Evolutionary conservation across 2,329 filamentous ascomycete species (phyloP).

Genomic region (Colletotrichum scovillei): DNA sequence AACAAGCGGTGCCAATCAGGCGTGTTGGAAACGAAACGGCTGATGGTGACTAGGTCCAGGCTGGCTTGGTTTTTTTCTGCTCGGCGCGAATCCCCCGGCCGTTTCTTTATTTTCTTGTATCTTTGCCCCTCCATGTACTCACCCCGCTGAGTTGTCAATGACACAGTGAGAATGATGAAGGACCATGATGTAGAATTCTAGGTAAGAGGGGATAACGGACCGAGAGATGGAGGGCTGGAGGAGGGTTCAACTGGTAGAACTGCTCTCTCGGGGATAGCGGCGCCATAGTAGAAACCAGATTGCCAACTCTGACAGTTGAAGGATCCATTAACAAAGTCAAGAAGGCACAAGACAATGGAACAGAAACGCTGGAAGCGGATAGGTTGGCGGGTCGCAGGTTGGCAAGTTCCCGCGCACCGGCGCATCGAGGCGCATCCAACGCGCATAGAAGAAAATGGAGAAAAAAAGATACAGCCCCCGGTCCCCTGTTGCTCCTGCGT

Average conservation of each 20-base stretch:
- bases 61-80: constrained; percentile 5
- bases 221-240: neutral
- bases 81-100: neutral
- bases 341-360: neutral
- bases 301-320: neutral
- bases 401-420: neutral
- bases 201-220: neutral
- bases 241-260: neutral
- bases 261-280: constrained; percentile 6
- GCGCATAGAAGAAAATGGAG: neutral
- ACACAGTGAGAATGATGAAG: neutral
- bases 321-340: neutral
- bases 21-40: neutral
- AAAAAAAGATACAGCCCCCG: neutral
- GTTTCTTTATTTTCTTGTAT: neutral
- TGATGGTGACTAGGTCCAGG: constrained; percentile 6
- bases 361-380: constrained; percentile 14
- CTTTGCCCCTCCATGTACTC: neutral
- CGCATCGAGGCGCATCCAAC: neutral
- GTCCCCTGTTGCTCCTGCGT: constrained; percentile 3
- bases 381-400: neutral
- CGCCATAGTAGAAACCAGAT: neutral
- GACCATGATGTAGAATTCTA: too few relatives aligned
- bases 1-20: constrained; percentile 33
- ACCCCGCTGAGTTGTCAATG: neutral